Evolutionary conservation across 108 stramenopile genomes (phyloP), one percentile per base, ranked within the genome.

Genomic region (Cylindrotheca fusiformis): DNA sequence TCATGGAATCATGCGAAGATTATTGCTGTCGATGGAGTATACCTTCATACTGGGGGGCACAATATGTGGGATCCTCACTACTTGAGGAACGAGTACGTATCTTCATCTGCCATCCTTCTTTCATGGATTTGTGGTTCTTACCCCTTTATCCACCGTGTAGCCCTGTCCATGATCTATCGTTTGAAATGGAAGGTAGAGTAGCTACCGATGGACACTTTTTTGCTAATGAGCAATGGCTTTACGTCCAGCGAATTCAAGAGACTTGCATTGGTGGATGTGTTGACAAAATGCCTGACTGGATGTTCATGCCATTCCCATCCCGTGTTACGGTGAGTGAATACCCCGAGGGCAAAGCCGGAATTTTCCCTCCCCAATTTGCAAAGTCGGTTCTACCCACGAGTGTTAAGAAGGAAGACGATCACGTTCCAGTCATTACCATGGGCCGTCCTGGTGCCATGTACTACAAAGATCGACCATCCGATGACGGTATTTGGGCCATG

Each of bases 1-100:
- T 63, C 48, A 25, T 84, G 83, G 83, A 84, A 84, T 76, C 83
- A 84, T 63, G 69, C 79, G 59, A 84, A 84, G 44, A 58, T 84
- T 21, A 81, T 84, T 65, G 83, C 83, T n/a, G 79, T 84, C 8
- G 83, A 84, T 60, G 79, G 83, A 27, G 74, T 75, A 50, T 67
- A 68, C 61, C 62, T 83, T 20, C 76, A 76, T 59, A 79, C 78
- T 4, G 83, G 83, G 12, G 83, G 83, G 4, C 83, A 84, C 60
- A 84, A 84, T 55, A 63, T 80, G 27, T 80, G 83, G 83, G 79
- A 81, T 65, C 27, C 41, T 12, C 79, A 80, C 31, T 84, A 84
- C 49, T 69, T 84, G 10, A 27, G 36, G 45, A 18, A 60, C n/a
- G n/a, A n/a, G n/a, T n/a, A n/a, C n/a, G n/a, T n/a, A n/a, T n/a